phyloP scores from a whole-genome alignment of 1,284 basidiomycete genomes.

The Bondarzewia mesenterica region DNA sequence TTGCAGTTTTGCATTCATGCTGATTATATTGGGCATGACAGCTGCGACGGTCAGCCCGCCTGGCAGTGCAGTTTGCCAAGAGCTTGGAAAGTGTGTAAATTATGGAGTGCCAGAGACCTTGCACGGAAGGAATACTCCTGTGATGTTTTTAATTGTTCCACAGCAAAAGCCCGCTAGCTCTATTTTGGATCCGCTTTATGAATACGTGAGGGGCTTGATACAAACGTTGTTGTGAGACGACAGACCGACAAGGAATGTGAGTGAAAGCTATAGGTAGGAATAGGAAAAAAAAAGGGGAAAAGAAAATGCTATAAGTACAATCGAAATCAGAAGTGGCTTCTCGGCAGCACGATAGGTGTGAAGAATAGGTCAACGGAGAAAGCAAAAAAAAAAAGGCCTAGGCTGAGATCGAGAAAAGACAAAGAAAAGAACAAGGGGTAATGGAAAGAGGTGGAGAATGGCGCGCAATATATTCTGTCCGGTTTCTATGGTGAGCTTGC shows the following conservation, averaged over 20 bases:
- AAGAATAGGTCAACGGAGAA: not conserved
- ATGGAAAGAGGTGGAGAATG: not conserved
- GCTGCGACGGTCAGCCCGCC: no score
- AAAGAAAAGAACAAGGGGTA: not conserved
- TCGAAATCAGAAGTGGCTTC: not conserved
- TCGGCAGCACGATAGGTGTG: conserved; percentile 1
- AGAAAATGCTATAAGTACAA: conserved; percentile 1
- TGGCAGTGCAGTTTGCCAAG: no score
- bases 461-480: conserved; percentile 4
- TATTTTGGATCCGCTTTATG: not conserved
- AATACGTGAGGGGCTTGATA: not conserved
- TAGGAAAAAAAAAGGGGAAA: not conserved
- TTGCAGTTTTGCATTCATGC: no score
- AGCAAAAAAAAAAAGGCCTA: not conserved
- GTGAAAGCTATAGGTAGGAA: no score
- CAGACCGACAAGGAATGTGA: not conserved
- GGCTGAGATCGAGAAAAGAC: no score
- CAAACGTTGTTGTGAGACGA: not conserved
- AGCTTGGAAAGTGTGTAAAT: no score
- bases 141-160: no score
- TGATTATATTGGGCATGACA: no score
- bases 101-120: no score
- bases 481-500: not conserved
- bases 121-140: no score
- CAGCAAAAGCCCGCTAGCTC: not conserved